A percentile compares a stretch with the other conserved stretches of the same genome.
Conservation (phyloP, 2,329 filamentous ascomycete species). For the Nemania abortiva region DNA sequence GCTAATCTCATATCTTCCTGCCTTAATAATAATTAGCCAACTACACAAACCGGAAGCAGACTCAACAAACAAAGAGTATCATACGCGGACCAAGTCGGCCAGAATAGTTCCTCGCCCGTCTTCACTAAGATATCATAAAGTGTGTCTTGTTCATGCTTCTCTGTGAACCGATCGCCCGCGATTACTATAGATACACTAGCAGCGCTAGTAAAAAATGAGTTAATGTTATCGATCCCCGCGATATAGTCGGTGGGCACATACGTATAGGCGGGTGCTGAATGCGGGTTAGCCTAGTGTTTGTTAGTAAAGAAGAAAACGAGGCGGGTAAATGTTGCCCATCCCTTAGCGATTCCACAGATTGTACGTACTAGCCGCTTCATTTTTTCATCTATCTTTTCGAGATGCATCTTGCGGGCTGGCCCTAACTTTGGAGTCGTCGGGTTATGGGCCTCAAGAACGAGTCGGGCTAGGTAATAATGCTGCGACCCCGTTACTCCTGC, state of each 20-base stretch:
- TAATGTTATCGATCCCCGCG: neutral
- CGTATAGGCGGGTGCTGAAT: constrained; percentile 11
- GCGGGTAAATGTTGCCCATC: neutral
- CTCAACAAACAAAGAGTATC: neutral
- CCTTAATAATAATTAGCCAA: neutral
- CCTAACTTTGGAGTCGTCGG: constrained; percentile 2
- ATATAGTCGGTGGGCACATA: neutral
- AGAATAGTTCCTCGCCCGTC: constrained; percentile 13
- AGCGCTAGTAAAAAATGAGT: neutral
- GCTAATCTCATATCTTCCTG: constrained; percentile 12
- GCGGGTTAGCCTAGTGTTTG: constrained; percentile 11
- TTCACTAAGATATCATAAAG: constrained; percentile 8
- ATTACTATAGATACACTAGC: constrained; percentile 21
- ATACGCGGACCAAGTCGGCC: constrained; percentile 18
- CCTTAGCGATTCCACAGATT: constrained; percentile 23
- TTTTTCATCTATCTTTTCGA: constrained; percentile 10
- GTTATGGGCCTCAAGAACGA: constrained; percentile 17
- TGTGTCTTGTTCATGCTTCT: constrained; percentile 10
- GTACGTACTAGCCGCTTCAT: constrained; percentile 10
- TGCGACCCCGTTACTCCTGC: constrained; percentile 16
- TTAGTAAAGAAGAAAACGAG: neutral
- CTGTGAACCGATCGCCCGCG: constrained; percentile 17
- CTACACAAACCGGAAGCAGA: too few relatives aligned
- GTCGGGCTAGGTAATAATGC: constrained; percentile 19
- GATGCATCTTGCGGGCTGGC: constrained; percentile 17